Evolutionary conservation across 108 stramenopile species (phyloP).

Genomic region (Cyclotella atomus): DNA sequence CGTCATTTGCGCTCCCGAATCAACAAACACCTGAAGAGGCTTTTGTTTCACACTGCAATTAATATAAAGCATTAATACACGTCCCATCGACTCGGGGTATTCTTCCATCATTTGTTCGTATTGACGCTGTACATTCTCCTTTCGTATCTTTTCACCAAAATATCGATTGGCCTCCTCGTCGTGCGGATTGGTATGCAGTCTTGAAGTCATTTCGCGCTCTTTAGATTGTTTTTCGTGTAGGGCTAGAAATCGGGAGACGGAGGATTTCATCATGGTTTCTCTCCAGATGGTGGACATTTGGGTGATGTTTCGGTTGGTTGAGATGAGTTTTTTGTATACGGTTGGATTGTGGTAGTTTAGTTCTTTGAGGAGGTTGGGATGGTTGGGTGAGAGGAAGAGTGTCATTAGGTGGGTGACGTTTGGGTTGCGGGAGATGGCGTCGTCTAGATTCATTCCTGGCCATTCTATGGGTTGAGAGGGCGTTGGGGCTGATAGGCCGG

Average conservation of each 20-base stretch:
- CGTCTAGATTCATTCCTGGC: conserved; percentile 83
- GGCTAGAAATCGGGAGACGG: conserved; percentile 55
- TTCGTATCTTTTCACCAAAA: conserved; percentile 71
- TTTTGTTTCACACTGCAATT: conserved; percentile 85
- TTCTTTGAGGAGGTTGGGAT: conserved; percentile 80
- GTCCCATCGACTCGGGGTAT: conserved; percentile 93
- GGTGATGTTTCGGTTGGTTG: conserved; percentile 18
- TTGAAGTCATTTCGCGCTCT: conserved; percentile 52
- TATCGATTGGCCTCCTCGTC: conserved; percentile 85
- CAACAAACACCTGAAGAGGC: conserved; percentile 92
- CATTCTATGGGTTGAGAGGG: conserved; percentile 57
- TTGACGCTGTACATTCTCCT: conserved; percentile 68
- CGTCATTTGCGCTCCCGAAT: conserved; percentile 94
- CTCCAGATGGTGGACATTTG: conserved; percentile 68
- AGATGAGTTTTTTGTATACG: conserved; percentile 54
- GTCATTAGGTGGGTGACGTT: conserved; percentile 74
- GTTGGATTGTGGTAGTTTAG: conserved; percentile 79
- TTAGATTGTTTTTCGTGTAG: conserved; percentile 48
- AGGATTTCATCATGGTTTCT: conserved; percentile 65
- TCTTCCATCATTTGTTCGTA: conserved; percentile 92
- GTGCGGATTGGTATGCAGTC: conserved; percentile 73
- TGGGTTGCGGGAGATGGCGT: conserved; percentile 75
- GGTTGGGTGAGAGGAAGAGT: conserved; percentile 38
- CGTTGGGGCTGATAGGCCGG: conserved; percentile 14
- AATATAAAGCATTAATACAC: conserved; percentile 96